Conservation (phyloP, 768 basidiomycete genomes). For the Lactifluus rugatus region DNA sequence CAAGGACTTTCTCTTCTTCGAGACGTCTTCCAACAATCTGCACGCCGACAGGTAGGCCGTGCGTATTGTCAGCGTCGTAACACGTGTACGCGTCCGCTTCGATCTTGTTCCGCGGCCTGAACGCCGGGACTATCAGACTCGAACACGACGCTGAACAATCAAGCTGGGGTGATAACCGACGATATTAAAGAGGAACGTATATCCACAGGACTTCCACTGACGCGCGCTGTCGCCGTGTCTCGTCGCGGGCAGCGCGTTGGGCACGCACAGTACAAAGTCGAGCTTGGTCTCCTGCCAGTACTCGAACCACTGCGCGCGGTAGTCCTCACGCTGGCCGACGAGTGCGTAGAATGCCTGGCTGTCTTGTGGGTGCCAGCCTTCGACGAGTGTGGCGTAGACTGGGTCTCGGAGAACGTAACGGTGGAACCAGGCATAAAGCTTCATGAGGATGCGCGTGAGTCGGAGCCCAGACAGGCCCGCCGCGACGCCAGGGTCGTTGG, state of each 20-base stretch:
- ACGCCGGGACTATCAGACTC: conserved; percentile 34
- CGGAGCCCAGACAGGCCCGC: conserved; percentile 32
- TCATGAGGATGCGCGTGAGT: conserved; percentile 40
- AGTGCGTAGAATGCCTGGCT: conserved; percentile 42
- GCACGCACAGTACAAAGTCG: conserved; percentile 56
- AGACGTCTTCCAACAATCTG: conserved; percentile 53
- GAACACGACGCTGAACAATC: conserved; percentile 49
- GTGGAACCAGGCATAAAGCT: conserved; percentile 41
- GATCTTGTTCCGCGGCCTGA: conserved; percentile 34
- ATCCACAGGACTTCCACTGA: conserved; percentile 44
- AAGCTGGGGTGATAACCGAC: conserved; percentile 35
- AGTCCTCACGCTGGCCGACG: conserved; percentile 36
- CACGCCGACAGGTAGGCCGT: conserved; percentile 58
- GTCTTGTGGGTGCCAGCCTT: conserved; percentile 39
- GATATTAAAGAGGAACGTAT: conserved; percentile 60
- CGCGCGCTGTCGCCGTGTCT: conserved; percentile 44
- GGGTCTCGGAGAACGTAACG: conserved; percentile 43
- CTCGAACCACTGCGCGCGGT: conserved; percentile 33
- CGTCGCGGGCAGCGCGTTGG: conserved; percentile 52
- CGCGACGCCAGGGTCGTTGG: conserved; percentile 40
- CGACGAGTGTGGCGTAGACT: conserved; percentile 44
- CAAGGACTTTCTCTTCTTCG: conserved; percentile 65
- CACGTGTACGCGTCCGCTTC: conserved; percentile 40
- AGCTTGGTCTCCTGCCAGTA: conserved; percentile 37
- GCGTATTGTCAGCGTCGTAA: conserved; percentile 54